Base-by-base conservation (phyloP, 2,329 filamentous ascomycete species). In the Claviceps fusiformis region DNA sequence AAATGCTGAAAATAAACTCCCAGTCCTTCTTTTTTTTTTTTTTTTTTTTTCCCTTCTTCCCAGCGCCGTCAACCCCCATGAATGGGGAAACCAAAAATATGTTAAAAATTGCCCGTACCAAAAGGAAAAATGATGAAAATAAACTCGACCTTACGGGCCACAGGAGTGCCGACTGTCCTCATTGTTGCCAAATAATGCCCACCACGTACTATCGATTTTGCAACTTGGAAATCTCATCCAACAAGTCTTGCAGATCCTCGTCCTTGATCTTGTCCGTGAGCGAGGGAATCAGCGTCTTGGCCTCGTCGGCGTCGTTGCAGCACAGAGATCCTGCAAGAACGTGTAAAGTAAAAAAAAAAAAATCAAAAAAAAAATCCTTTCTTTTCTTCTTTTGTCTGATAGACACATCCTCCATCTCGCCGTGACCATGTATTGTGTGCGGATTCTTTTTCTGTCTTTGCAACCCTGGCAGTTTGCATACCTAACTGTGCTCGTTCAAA, bases 401-500 rank as follows among this genome's bases (percentile, higher is more conserved):
- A 17, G 13, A 29, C 24, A 5, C 44, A 13, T 24, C 24, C 31
- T 33, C 31, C 31, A 24, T 33, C 31, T 9, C 31, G 31, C 31
- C 3, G 8, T 33, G 31, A 24, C 24, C 8, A 33, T 33, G 31
- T 33, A 33, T 33, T 33, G 31, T 33, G 31, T 33, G 31, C 31
- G 31, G 1, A 9, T 33, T 37, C 9, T 7, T 31, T 29, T 46
- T 46, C 5, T 9, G 43, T 45, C 43, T 11, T 45, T 13, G n/a
- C 3, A 47, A 31, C 27, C 5, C 44, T 17, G 15, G 45, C 13
- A n/a, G 8, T 27, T 29, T 50, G 50, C 77, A 57, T 75, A 91
- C 90, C 92, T 59, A 97, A 77, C 73, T 96, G 89, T 48, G 89
- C 91, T 64, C 89, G 82, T 78, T 98, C 93, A 68, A 97, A 97